Evolutionary conservation across 805 yeast genomes (phyloP).

Genomic region (Kazachstania bromeliacearum): DNA sequence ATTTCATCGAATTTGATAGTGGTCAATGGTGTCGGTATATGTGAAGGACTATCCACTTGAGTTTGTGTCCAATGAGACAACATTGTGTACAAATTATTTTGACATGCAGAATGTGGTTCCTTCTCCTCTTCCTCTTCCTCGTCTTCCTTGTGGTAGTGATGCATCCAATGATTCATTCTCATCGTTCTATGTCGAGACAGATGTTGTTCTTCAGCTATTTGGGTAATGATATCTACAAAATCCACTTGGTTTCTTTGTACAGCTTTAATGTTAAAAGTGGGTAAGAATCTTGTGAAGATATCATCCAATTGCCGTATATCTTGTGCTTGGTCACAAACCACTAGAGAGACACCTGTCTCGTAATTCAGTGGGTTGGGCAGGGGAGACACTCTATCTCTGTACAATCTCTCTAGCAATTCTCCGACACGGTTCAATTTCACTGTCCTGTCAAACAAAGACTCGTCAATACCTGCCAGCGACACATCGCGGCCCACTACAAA

Average conservation of each 20-base stretch:
- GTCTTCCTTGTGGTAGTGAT: slow-evolving; percentile 7
- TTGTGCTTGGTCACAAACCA: slow-evolving; percentile 9
- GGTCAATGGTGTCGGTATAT: slow-evolving; percentile 14
- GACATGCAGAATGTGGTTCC: slow-evolving; percentile 6
- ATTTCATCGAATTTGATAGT: slow-evolving; percentile 14
- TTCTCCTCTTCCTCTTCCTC: not conserved
- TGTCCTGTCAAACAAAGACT: slow-evolving; percentile 1
- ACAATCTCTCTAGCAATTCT: slow-evolving; percentile 13
- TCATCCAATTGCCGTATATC: slow-evolving; percentile 11
- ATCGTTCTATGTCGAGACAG: slow-evolving; percentile 13
- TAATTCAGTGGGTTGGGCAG: slow-evolving; percentile 13
- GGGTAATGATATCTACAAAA: not conserved
- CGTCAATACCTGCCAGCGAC: not conserved
- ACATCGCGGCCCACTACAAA: slow-evolving; percentile 5
- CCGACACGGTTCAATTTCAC: not conserved
- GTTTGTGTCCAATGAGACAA: slow-evolving; percentile 15
- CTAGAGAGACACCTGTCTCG: slow-evolving; percentile 21
- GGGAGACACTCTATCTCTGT: slow-evolving; percentile 14
- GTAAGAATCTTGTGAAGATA: slow-evolving; percentile 14
- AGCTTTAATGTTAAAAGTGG: slow-evolving; percentile 20
- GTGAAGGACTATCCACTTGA: not conserved
- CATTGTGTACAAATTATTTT: slow-evolving; percentile 23
- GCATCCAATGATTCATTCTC: slow-evolving; percentile 28
- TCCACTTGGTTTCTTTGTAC: not conserved
- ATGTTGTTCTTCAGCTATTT: slow-evolving; percentile 1